Conservation (phyloP, 1,284 basidiomycete species). For the Hymenochaete sp. region DNA sequence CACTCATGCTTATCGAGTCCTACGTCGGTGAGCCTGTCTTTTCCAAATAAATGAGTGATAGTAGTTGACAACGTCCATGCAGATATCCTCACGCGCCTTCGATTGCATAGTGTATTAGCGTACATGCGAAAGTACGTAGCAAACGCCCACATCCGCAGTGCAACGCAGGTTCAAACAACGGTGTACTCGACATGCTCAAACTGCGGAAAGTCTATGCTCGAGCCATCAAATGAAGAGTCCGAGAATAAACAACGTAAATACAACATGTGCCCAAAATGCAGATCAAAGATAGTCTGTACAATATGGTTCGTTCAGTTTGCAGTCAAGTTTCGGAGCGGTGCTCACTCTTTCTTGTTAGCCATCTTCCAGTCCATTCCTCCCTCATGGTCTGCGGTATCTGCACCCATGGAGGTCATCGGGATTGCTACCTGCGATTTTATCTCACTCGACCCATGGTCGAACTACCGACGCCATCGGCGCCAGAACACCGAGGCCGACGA, state of each 20-base stretch:
- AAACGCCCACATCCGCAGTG: conserved; percentile 39
- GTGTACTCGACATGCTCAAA: conserved; percentile 58
- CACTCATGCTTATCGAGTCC: conserved; percentile 51
- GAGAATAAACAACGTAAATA: conserved; percentile 24
- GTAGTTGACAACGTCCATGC: conserved; percentile 3
- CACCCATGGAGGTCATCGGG: conserved; percentile 67
- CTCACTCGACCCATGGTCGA: conserved; percentile 43
- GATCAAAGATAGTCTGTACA: conserved; percentile 43
- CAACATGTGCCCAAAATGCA: conserved; percentile 45
- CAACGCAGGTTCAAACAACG: conserved; percentile 54
- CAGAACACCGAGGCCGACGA: conserved; percentile 9
- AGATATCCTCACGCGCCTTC: conserved; percentile 56
- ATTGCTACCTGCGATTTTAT: conserved; percentile 62
- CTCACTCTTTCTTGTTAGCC: conserved; percentile 35
- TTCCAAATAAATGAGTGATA: background rate
- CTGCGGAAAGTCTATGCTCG: conserved; percentile 53
- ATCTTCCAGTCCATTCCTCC: conserved; percentile 58
- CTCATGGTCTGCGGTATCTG: conserved; percentile 67
- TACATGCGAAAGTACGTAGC: conserved; percentile 59
- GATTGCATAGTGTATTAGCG: conserved; percentile 54
- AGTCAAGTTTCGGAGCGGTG: conserved; percentile 1
- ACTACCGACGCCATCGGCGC: conserved; percentile 20
- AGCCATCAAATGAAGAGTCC: too few species aligned
- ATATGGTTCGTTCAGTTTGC: conserved; percentile 50
- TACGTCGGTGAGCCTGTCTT: conserved; percentile 51